Conservation (phyloP, 768 basidiomycete genomes). For the Ephemerocybe angulata region DNA sequence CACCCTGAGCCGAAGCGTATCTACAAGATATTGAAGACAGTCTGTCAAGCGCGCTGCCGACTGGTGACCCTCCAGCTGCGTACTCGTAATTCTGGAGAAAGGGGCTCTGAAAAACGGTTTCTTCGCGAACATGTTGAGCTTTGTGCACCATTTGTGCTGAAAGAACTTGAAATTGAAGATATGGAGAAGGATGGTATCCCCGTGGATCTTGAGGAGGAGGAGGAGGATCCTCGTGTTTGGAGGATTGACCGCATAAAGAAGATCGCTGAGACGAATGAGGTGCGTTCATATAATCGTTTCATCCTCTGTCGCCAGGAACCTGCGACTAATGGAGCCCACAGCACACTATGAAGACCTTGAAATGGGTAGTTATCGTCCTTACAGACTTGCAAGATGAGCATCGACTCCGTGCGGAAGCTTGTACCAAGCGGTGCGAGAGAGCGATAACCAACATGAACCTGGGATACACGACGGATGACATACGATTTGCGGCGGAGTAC, state of each 20-base stretch:
- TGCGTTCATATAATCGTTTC: not conserved
- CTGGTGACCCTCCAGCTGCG: not conserved
- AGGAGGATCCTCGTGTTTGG: not conserved
- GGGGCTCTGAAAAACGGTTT: not conserved
- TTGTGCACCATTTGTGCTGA: not conserved
- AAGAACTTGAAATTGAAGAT: not conserved
- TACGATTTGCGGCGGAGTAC: not conserved
- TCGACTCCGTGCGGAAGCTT: not conserved
- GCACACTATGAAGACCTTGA: not conserved
- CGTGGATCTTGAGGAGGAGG: too few relatives aligned
- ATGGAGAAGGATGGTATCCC: too few relatives aligned
- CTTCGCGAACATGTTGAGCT: not conserved
- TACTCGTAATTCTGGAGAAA: not conserved
- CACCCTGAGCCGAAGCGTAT: slow-evolving; percentile 1
- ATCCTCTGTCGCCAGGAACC: not conserved
- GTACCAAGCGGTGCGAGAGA: not conserved
- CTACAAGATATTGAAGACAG: not conserved
- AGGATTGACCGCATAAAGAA: not conserved
- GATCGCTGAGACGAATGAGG: not conserved
- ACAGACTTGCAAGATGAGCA: not conserved
- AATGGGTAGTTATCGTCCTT: not conserved
- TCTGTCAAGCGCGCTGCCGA: slow-evolving; percentile 1
- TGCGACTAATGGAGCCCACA: too few relatives aligned
- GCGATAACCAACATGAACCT: not conserved
- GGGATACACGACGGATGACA: not conserved